Conservation (phyloP, 2,329 filamentous ascomycete genomes). For the Acephala macrosclerotiorum region DNA sequence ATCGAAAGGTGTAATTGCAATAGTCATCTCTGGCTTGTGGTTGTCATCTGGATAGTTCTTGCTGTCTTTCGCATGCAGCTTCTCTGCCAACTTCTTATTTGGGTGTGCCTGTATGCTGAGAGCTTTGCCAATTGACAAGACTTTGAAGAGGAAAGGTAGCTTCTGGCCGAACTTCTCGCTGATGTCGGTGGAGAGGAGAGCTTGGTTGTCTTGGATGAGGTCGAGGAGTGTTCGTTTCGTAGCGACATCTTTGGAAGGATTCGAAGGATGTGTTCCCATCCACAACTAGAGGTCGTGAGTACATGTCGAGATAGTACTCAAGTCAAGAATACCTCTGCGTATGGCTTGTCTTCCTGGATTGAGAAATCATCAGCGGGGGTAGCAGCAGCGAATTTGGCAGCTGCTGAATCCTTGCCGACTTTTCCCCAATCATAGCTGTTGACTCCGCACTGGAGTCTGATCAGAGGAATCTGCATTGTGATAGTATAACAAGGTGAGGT, state of each 20-base stretch:
- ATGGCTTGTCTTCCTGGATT: conserved; percentile 87
- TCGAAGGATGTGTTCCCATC: conserved; percentile 98
- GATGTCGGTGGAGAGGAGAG: conserved; percentile 78
- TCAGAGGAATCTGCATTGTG: conserved; percentile 69
- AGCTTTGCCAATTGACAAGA: conserved; percentile 93
- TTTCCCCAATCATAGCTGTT: conserved; percentile 99
- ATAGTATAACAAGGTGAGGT: not conserved
- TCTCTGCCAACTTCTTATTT: conserved; percentile 92
- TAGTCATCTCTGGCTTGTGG: conserved; percentile 99
- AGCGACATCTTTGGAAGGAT: conserved; percentile 87
- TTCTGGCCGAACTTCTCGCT: conserved; percentile 78
- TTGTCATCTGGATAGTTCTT: conserved; percentile 99
- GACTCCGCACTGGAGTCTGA: conserved; percentile 88
- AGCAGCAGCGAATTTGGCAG: conserved; percentile 87
- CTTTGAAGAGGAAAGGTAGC: conserved; percentile 97
- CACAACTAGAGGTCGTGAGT: conserved; percentile 70
- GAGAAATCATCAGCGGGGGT: conserved; percentile 78
- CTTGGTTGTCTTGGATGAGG: conserved; percentile 85
- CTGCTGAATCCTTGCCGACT: conserved; percentile 84
- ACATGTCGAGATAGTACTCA: conserved; percentile 63
- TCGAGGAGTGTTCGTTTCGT: conserved; percentile 89
- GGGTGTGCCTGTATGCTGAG: conserved; percentile 97
- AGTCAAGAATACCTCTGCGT: conserved; percentile 75
- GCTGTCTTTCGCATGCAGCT: conserved; percentile 83
- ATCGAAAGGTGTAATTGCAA: conserved; percentile 95